Base-by-base conservation (phyloP, 129 eudicot genomes). In the Apium graveolens region DNA sequence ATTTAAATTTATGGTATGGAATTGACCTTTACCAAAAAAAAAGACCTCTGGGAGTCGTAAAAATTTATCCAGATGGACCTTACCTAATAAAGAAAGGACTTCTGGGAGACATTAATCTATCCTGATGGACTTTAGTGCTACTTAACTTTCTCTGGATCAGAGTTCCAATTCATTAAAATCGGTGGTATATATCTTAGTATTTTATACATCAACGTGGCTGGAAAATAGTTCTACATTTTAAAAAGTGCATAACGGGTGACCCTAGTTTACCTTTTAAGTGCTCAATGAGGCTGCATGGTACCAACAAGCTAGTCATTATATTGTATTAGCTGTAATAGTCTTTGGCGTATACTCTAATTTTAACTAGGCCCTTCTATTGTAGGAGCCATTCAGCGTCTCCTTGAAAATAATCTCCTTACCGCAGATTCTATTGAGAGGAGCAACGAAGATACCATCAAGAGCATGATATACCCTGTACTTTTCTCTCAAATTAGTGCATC, bases 301-400 rank as follows among this genome's bases (percentile, higher is more conserved):
- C 70, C 12, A 63, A 29, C 34, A 63, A 29, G 73, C 5, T 37
- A 34, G 45, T 37, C 20, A 70, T 37, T 1, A 37, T 1, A 34
- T 12, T 29, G 42, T 39, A 72, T 7, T 72, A 39, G 37, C 53
- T 73, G 27, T 73, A 18, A 11, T 29, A 73, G n/a, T 26, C 38
- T 73, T 41, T 5, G 27, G 60, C 27, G 12, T 0, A 29, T 44
- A 27, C 18, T 21, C 57, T 73, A 73, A 11, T 26, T 62, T 63
- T 4, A 78, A 45, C 16, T 10, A 77, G 76, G n/a, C 49, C 44
- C 35, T 27, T 76, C 24, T 66, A 45, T 45, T 83, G 77, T 86
- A 89, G 93, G 99, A 81, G 99, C 99, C 75, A 84, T 90, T 79
- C 89, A 92, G 78, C 91, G 97, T 70, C 95, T 96, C 65, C 89